Conservation (phyloP, 2,329 filamentous ascomycete species). For the Sordariomycetes sp. region DNA sequence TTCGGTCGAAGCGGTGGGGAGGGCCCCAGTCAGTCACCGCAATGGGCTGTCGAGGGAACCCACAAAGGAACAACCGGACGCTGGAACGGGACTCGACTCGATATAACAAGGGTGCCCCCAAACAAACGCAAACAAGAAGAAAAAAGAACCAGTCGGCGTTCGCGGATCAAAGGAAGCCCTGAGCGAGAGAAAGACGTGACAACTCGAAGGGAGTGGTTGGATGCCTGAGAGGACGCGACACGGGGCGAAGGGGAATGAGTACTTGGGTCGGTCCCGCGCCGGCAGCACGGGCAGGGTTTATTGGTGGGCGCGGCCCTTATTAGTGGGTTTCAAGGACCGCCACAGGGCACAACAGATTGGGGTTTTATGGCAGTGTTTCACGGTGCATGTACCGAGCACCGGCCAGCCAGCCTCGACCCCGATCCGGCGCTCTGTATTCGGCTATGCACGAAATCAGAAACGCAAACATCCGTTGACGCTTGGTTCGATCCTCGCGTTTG, state of each 20-base stretch:
- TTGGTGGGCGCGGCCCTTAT: not conserved
- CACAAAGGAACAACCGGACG: not conserved
- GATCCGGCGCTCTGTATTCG: not conserved
- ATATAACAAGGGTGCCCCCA: not conserved
- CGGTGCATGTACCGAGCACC: not conserved
- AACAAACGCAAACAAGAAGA: not conserved
- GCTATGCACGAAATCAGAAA: no score
- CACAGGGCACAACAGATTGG: not conserved
- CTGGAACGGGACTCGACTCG: not conserved
- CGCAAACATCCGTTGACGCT: no score
- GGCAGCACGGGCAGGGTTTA: not conserved
- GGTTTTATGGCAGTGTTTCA: not conserved
- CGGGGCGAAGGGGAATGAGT: not conserved
- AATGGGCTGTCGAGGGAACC: not conserved
- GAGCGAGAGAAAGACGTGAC: not conserved
- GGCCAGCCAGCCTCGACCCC: not conserved
- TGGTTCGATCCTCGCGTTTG: no score
- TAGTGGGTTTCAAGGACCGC: not conserved
- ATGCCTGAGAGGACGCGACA: slow-evolving; percentile 2
- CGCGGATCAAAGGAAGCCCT: not conserved
- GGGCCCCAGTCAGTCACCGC: not conserved
- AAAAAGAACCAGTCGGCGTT: not conserved
- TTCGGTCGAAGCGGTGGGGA: not conserved
- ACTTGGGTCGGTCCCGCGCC: not conserved
- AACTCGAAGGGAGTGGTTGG: not conserved